phyloP scores from a whole-genome alignment of 2,329 filamentous ascomycete genomes.

The Fonsecaea erecta region DNA sequence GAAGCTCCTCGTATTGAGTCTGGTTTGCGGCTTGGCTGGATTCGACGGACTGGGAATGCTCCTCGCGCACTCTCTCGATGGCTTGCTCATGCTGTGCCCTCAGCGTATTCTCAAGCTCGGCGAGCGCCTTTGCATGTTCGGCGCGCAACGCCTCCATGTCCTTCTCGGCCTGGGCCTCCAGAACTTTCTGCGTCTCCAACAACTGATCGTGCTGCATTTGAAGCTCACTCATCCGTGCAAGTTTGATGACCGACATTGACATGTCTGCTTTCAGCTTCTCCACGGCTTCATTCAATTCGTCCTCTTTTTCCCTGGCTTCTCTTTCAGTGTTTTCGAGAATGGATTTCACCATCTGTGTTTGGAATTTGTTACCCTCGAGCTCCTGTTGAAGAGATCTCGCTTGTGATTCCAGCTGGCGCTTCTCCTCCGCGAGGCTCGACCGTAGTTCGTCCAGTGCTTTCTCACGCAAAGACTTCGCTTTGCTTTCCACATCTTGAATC shows the following conservation, averaged over 20 bases:
- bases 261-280: slow-evolving; percentile 30
- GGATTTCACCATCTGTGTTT: slow-evolving; percentile 32
- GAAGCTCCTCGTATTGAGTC: slow-evolving; percentile 29
- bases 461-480: slow-evolving; percentile 13
- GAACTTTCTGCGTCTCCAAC: slow-evolving; percentile 22
- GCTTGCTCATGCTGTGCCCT: slow-evolving; percentile 27
- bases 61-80: slow-evolving; percentile 29
- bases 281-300: slow-evolving; percentile 23
- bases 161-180: slow-evolving; percentile 20
- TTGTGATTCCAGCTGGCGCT: slow-evolving; percentile 44
- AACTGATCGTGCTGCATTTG: slow-evolving; percentile 30
- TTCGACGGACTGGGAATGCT: slow-evolving; percentile 33
- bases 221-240: slow-evolving; percentile 29
- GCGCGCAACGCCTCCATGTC: slow-evolving; percentile 22
- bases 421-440: slow-evolving; percentile 40
- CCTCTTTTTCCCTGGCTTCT: slow-evolving; percentile 25
- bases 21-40: slow-evolving; percentile 26
- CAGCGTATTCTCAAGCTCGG: slow-evolving; percentile 19
- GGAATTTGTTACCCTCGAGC: slow-evolving; percentile 27
- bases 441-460: slow-evolving; percentile 25
- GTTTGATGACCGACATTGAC: slow-evolving; percentile 26
- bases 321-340: slow-evolving; percentile 29
- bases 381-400: slow-evolving; percentile 42
- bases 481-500: slow-evolving; percentile 22
- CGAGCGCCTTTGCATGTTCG: slow-evolving; percentile 27